These are phyloP conservation scores for Fusarium mundagurra DNA, from an alignment of 2,329 filamentous ascomycete genomes.

Conservation along the genomic window DNA sequence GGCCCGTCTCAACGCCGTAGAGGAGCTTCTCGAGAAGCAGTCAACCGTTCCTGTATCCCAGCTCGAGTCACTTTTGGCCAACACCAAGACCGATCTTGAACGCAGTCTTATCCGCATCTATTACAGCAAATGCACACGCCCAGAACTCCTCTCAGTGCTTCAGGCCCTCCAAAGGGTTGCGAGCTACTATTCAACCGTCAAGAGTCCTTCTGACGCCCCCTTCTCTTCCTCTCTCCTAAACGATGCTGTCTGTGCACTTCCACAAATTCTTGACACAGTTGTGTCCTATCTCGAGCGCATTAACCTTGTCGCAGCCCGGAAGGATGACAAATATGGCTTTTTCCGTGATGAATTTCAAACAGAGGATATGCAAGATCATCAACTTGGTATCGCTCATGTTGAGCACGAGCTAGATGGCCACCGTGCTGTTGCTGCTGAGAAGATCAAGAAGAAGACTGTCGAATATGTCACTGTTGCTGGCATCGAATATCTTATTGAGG, in stretches of 20 bases:
- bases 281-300: conserved; percentile 83
- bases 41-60: conserved; percentile 76
- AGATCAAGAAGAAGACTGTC: conserved; percentile 75
- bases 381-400: conserved; percentile 89
- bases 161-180: conserved; percentile 87
- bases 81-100: conserved; percentile 84
- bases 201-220: conserved; percentile 71
- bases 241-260: conserved; percentile 78
- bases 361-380: conserved; percentile 87
- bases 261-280: conserved; percentile 78
- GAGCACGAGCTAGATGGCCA: conserved; percentile 89
- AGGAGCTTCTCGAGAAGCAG: conserved; percentile 80
- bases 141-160: conserved; percentile 85
- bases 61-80: conserved; percentile 75
- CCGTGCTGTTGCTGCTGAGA: conserved; percentile 74
- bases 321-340: conserved; percentile 93
- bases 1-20: conserved; percentile 83
- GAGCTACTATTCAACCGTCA: conserved; percentile 76
- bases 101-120: conserved; percentile 95
- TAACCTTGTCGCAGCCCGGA: conserved; percentile 82
- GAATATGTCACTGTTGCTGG: conserved; percentile 86
- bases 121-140: conserved; percentile 93
- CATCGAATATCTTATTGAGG: conserved; percentile 94
- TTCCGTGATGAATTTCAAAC: conserved; percentile 89
- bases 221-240: conserved; percentile 78